Base-by-base conservation (phyloP, 495 filamentous ascomycete genomes). In the Penicillium steckii region DNA sequence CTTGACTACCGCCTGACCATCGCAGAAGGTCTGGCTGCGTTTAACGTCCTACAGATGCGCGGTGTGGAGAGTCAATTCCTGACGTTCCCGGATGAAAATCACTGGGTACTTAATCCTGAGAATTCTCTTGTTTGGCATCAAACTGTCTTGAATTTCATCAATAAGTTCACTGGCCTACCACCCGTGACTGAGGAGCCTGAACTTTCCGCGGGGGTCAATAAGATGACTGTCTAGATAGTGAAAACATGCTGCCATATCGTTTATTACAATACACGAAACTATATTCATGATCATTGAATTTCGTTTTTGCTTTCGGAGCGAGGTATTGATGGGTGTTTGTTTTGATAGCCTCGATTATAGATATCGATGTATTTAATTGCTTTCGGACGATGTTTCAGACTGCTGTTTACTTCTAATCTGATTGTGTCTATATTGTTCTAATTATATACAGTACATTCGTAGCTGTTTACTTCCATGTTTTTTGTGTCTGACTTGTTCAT, bases 51-150 rank as follows among this genome's bases (percentile, higher is more conserved):
- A 37, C 93, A 97, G 72, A 82, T 72, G 62, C 69, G 64, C 17
- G 74, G 72, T 3, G 63, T 80, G 15, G 67, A 77, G 8, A 79
- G 75, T 42, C 70, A 70, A 25, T 80, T 80, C 62, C 65, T 97
- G 56, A 88, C 84, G 4, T 97, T 96, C 65, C 90, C 91, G 0
- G 91, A 97, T 65, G 84, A 87, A 59, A 86, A 85, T 47, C 78
- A 95, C 71, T 97, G 89, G 89, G 91, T 97, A 18, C 60, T 96
- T 37, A 92, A 95, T 62, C 90, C 86, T 2, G 93, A 97, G 66
- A 97, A 97, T 65, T 86, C 84, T 8, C 71, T 97, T 19, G 75
- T 94, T 37, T 97, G 93, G 93, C 91, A 97, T 65, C 82, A 78
- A n/a, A 87, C 88, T 30, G 90, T 97, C 8, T 56, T 97, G 27